Percentiles rank a stretch among this genome's conserved stretches.
Evolutionary conservation across 805 yeast species (phyloP).

Genomic region (Nakazawaea molendinolei): DNA sequence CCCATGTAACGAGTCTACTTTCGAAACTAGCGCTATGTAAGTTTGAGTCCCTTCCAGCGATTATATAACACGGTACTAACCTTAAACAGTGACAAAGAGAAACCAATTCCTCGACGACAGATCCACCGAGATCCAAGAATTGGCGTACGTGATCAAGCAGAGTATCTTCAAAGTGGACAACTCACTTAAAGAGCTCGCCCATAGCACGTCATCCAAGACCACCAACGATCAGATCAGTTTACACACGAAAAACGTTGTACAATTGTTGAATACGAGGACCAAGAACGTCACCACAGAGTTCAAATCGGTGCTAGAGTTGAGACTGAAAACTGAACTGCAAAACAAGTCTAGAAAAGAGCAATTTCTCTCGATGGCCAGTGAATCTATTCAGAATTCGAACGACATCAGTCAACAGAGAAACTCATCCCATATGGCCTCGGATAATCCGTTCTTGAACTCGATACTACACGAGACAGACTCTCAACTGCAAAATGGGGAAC

Average conservation of each 20-base stretch:
- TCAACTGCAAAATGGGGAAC: conserved; percentile 26
- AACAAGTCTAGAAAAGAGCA: conserved; percentile 80
- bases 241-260: conserved; percentile 82
- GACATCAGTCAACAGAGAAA: conserved; percentile 17
- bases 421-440: conserved; percentile 19
- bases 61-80: neutral
- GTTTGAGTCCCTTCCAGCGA: conserved; percentile 5
- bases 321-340: conserved; percentile 79
- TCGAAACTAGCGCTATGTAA: conserved; percentile 62
- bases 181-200: conserved; percentile 55
- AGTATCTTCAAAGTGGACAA: conserved; percentile 79
- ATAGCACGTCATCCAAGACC: conserved; percentile 32
- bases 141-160: conserved; percentile 83
- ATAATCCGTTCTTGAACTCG: conserved; percentile 29
- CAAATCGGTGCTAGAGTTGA: conserved; percentile 77
- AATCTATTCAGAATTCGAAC: conserved; percentile 7
- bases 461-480: conserved; percentile 13
- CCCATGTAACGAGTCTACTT: conserved; percentile 74
- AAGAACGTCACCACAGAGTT: conserved; percentile 90
- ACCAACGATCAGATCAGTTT: conserved; percentile 60
- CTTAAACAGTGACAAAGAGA: conserved; percentile 58
- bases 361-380: conserved; percentile 49
- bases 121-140: conserved; percentile 88
- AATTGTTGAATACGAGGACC: conserved; percentile 79
- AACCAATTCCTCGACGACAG: conserved; percentile 91